These are phyloP conservation scores for Zygotorulaspora danielsina DNA, from an alignment of 805 yeast genomes.

Conservation along the genomic window DNA sequence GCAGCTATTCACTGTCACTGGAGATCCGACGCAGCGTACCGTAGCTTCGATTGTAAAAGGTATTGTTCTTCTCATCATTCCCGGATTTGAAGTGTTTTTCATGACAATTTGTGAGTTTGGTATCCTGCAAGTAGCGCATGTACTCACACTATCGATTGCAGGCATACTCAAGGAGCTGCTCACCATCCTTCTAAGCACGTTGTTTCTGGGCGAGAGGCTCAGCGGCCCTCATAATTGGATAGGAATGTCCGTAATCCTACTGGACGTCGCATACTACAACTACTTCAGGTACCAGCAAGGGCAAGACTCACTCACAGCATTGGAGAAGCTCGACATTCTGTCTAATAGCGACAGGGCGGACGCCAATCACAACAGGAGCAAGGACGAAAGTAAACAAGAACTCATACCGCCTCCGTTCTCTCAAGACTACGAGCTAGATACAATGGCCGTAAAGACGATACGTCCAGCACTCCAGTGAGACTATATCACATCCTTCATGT, in stretches of 20 bases:
- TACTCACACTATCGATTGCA: conserved; percentile 80
- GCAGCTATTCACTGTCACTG: conserved; percentile 21
- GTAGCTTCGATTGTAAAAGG: conserved; percentile 45
- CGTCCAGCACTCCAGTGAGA: neutral
- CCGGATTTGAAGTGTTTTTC: conserved; percentile 82
- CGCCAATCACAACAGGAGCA: conserved; percentile 8
- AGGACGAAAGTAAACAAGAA: conserved; percentile 5
- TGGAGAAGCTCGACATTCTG: conserved; percentile 5
- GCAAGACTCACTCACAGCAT: conserved; percentile 3
- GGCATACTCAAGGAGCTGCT: conserved; percentile 91
- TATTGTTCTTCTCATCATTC: conserved; percentile 57
- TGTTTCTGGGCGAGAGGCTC: conserved; percentile 71
- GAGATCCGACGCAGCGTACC: conserved; percentile 7
- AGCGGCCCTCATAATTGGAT: conserved; percentile 56
- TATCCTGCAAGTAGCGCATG: conserved; percentile 73
- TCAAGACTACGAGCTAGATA: conserved; percentile 14
- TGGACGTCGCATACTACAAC: conserved; percentile 82
- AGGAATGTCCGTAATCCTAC: conserved; percentile 71
- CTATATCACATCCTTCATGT: no score
- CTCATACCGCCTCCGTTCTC: conserved; percentile 8
- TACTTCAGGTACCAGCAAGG: conserved; percentile 46
- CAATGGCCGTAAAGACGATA: conserved; percentile 1
- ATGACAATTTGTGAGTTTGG: conserved; percentile 89
- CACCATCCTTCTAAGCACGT: conserved; percentile 64
- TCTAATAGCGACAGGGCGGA: conserved; percentile 1